A percentile compares a stretch with the other conserved stretches of the same genome.
These are phyloP conservation scores for Boletus rubroflammeus DNA, from an alignment of 768 basidiomycete genomes.

Conservation along the genomic window DNA sequence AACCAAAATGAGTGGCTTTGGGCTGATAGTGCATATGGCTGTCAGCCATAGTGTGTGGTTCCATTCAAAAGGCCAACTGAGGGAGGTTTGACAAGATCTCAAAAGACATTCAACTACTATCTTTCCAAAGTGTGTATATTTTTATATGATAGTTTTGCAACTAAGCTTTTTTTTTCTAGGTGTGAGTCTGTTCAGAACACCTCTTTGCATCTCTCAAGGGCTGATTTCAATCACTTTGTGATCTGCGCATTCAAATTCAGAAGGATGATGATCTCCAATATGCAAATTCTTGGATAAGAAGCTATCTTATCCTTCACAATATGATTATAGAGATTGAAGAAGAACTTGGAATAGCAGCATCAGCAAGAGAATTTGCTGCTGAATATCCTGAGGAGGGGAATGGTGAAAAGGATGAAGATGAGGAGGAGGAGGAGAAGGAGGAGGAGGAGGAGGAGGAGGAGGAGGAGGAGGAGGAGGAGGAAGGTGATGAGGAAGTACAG, in stretches of 20 bases:
- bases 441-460: no score
- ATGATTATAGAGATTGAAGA: constrained; percentile 18
- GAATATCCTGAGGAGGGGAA: background rate
- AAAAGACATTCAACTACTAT: constrained; percentile 23
- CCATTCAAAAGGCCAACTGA: constrained; percentile 24
- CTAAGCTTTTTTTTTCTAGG: background rate
- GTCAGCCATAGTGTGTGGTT: constrained; percentile 22
- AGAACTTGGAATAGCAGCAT: background rate
- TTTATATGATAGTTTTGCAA: background rate
- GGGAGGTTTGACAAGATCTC: constrained; percentile 10
- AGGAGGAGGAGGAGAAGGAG: background rate
- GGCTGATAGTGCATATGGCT: no score
- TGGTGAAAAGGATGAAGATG: background rate
- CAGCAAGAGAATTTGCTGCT: background rate
- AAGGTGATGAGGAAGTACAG: no score
- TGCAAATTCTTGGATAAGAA: constrained; percentile 1
- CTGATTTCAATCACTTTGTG: constrained; percentile 7
- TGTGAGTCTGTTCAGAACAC: constrained; percentile 4
- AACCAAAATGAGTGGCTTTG: constrained; percentile 9
- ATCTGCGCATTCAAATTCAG: constrained; percentile 12
- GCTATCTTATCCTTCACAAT: constrained; percentile 12
- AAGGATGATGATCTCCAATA: background rate
- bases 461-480: no score
- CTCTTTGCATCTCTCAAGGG: constrained; percentile 13
- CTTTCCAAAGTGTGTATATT: constrained; percentile 17